Evolutionary conservation across 306 rosid genomes (phyloP).

Genomic region (Amphicarpaea edgeworthii): DNA sequence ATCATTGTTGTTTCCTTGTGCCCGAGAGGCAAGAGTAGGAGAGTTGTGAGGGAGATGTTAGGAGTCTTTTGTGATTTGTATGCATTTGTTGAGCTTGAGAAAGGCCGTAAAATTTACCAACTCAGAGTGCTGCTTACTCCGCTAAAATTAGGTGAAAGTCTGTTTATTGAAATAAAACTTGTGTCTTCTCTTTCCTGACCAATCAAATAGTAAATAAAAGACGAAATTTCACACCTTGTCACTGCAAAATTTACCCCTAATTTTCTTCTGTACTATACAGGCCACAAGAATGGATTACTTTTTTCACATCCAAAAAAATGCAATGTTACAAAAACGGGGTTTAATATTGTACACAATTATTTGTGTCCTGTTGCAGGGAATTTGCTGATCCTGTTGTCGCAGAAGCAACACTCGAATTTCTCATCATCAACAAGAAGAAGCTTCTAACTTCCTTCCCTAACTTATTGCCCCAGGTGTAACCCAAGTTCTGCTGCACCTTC

Average conservation of each 20-base stretch:
- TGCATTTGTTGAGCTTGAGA: conserved; percentile 8
- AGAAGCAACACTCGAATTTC: conserved; percentile 82
- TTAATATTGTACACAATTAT: conserved; percentile 31
- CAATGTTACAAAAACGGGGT: conserved; percentile 8
- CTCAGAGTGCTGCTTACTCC: neutral
- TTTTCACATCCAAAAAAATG: conserved; percentile 7
- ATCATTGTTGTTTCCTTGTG: conserved; percentile 4
- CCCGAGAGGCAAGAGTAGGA: neutral
- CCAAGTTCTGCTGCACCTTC: conserved; percentile 33
- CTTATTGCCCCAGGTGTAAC: conserved; percentile 85
- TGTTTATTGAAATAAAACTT: conserved; percentile 9
- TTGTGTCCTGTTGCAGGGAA: conserved; percentile 72
- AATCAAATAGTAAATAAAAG: conserved; percentile 8
- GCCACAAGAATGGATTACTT: neutral
- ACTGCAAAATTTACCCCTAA: neutral
- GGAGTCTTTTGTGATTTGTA: conserved; percentile 16
- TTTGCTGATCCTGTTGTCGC: conserved; percentile 93
- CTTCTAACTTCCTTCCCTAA: conserved; percentile 75
- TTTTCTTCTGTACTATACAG: neutral
- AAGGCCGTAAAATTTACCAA: neutral
- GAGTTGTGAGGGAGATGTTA: conserved; percentile 17
- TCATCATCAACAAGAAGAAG: conserved; percentile 75
- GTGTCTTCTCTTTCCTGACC: neutral
- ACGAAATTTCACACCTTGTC: conserved; percentile 5
- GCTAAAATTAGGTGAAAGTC: conserved; percentile 7